phyloP scores from a whole-genome alignment of 2,329 filamentous ascomycete species.

The Neurospora sp. region DNA sequence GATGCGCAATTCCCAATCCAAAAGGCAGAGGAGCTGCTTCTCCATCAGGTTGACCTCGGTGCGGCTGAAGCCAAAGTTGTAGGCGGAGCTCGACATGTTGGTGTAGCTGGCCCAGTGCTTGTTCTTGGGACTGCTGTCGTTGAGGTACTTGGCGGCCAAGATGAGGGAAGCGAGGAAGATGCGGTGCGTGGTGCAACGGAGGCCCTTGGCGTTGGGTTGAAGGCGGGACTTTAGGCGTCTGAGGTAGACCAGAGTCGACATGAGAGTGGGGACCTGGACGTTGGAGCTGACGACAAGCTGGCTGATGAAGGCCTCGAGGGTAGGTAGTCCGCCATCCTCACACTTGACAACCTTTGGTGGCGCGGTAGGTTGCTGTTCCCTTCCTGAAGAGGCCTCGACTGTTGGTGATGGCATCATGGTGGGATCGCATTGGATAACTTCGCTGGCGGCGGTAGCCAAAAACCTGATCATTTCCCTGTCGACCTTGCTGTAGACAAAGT shows the following conservation, averaged over 20 bases:
- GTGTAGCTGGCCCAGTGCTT: constrained; percentile 99
- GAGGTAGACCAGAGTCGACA: constrained; percentile 94
- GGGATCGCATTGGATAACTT: constrained; percentile 72
- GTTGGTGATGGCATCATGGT: constrained; percentile 40
- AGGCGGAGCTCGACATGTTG: constrained; percentile 53
- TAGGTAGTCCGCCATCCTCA: constrained; percentile 54
- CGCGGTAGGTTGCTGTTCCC: constrained; percentile 40
- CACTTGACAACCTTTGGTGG: constrained; percentile 33
- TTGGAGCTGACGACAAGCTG: constrained; percentile 87
- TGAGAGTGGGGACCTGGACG: constrained; percentile 92
- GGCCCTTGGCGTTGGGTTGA: constrained; percentile 88
- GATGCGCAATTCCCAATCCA: constrained; percentile 91
- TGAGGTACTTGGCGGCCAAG: constrained; percentile 89
- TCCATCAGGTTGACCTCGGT: constrained; percentile 99
- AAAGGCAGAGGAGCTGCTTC: constrained; percentile 88
- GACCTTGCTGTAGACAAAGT: constrained; percentile 71
- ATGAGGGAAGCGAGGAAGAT: constrained; percentile 91
- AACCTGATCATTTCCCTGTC: constrained; percentile 67
- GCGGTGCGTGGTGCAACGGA: constrained; percentile 91
- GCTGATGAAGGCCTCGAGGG: constrained; percentile 82
- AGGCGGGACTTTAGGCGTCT: constrained; percentile 72
- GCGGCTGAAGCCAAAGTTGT: constrained; percentile 79
- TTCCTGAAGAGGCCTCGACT: constrained; percentile 25
- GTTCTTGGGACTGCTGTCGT: constrained; percentile 98
- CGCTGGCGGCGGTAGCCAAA: constrained; percentile 61